phyloP scores from a whole-genome alignment of 352 stramenopile genomes.

The Pilasporangium apinafurcum region DNA sequence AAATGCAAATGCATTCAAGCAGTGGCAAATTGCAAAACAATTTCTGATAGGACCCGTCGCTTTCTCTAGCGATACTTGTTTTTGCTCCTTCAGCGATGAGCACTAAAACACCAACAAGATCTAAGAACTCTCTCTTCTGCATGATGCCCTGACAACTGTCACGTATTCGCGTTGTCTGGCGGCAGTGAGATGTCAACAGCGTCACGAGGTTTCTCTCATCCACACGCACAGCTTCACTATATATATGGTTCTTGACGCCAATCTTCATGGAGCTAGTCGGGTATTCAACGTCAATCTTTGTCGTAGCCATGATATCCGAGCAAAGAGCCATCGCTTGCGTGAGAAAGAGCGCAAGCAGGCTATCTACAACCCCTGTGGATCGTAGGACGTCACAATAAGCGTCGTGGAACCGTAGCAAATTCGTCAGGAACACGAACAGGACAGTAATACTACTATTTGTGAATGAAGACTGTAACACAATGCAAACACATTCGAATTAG shows the following conservation, averaged over 20 bases:
- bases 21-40: constrained; percentile 27
- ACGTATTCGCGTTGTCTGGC: constrained; percentile 17
- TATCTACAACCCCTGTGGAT: constrained; percentile 25
- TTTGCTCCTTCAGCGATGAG: constrained; percentile 9
- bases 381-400: constrained; percentile 31
- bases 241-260: constrained; percentile 9
- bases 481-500: constrained; percentile 8
- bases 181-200: constrained; percentile 47
- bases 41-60: constrained; percentile 19
- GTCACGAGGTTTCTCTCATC: constrained; percentile 28
- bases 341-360: constrained; percentile 33
- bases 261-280: constrained; percentile 34
- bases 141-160: constrained; percentile 6
- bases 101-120: constrained; percentile 40
- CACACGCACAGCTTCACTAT: constrained; percentile 10
- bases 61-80: background rate
- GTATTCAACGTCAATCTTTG: constrained; percentile 41
- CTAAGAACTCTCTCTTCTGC: constrained; percentile 20
- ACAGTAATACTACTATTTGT: constrained; percentile 18
- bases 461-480: constrained; percentile 9
- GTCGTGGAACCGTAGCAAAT: constrained; percentile 39
- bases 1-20: constrained; percentile 36
- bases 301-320: constrained; percentile 15
- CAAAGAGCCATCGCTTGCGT: constrained; percentile 21
- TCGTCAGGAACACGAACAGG: constrained; percentile 26